phyloP scores from a whole-genome alignment of 1,284 basidiomycete genomes.

The Hemileia vastatrix region DNA sequence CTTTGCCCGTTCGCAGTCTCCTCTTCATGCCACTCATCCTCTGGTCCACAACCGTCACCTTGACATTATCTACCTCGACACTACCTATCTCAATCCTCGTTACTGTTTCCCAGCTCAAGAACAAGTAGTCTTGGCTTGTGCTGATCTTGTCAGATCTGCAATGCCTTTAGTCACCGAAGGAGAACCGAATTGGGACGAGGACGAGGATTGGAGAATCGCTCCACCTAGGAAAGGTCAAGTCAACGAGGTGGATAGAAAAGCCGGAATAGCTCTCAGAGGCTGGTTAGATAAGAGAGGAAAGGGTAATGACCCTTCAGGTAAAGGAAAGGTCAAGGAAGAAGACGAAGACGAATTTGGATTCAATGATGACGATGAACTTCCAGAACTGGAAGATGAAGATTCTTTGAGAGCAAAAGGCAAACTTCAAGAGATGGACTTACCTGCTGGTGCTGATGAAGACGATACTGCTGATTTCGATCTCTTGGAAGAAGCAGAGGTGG shows the following conservation, averaged over 20 bases:
- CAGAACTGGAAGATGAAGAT: conserved; percentile 17
- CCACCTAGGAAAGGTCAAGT: conserved; percentile 16
- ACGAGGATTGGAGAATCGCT: conserved; percentile 28
- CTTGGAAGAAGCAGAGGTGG: not conserved
- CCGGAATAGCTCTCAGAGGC: conserved; percentile 25
- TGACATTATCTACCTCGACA: conserved; percentile 21
- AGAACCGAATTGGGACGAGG: conserved; percentile 6
- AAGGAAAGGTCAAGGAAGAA: conserved; percentile 23
- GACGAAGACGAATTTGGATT: conserved; percentile 24
- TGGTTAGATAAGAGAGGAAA: conserved; percentile 29
- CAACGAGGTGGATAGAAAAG: conserved; percentile 19
- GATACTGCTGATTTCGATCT: not conserved
- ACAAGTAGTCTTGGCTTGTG: conserved; percentile 6
- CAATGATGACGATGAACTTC: conserved; percentile 26
- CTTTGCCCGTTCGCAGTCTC: not conserved
- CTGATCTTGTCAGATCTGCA: not conserved
- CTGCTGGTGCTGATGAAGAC: not conserved
- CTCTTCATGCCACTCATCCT: conserved; percentile 4
- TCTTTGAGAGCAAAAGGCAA: not conserved
- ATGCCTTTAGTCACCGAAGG: not conserved
- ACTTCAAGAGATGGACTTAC: not conserved
- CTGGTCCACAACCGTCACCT: conserved; percentile 3
- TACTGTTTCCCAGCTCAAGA: conserved; percentile 23
- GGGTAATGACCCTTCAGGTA: conserved; percentile 5
- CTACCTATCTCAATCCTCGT: conserved; percentile 22